These are phyloP conservation scores for Mycena vulgaris DNA, from an alignment of 768 basidiomycete genomes.

Conservation along the genomic window DNA sequence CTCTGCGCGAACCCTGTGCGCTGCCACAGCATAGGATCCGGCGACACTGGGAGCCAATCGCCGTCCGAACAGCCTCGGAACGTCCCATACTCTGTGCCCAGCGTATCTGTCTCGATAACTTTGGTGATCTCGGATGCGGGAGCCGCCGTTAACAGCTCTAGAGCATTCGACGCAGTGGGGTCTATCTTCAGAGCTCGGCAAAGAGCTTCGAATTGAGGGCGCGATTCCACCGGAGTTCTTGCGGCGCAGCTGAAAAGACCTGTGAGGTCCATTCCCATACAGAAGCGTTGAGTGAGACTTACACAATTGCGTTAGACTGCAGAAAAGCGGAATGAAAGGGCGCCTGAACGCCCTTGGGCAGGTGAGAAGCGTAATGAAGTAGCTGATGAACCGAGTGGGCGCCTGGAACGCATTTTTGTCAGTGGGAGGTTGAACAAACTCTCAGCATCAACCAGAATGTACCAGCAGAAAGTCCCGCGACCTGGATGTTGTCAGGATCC, in stretches of 20 bases:
- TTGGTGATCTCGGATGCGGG: conserved; percentile 67
- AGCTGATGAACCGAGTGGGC: conserved; percentile 84
- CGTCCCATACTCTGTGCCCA: conserved; percentile 70
- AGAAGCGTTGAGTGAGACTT: conserved; percentile 40
- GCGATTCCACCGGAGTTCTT: conserved; percentile 71
- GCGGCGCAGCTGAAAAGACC: conserved; percentile 61
- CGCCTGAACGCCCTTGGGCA: conserved; percentile 68
- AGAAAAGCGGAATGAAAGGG: conserved; percentile 78
- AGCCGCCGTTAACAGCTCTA: conserved; percentile 68
- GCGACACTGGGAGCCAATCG: conserved; percentile 67
- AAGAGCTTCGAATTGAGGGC: conserved; percentile 75
- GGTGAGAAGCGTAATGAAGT: conserved; percentile 76
- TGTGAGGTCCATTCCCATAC: not conserved
- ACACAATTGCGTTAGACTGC: conserved; percentile 86
- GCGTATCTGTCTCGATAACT: conserved; percentile 69
- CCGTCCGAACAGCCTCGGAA: conserved; percentile 79
- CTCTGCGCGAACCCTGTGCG: conserved; percentile 71
- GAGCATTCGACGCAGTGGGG: conserved; percentile 62
- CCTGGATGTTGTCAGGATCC: conserved; percentile 70
- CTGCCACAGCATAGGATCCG: conserved; percentile 80
- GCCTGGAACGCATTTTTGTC: conserved; percentile 58
- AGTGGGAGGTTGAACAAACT: not conserved
- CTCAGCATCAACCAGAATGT: conserved; percentile 8
- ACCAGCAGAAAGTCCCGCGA: conserved; percentile 85
- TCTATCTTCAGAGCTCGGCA: conserved; percentile 71